Percentiles rank a stretch among this genome's conserved stretches.
Conservation (phyloP, 2,329 filamentous ascomycete species). For the Curvularia lunata region DNA sequence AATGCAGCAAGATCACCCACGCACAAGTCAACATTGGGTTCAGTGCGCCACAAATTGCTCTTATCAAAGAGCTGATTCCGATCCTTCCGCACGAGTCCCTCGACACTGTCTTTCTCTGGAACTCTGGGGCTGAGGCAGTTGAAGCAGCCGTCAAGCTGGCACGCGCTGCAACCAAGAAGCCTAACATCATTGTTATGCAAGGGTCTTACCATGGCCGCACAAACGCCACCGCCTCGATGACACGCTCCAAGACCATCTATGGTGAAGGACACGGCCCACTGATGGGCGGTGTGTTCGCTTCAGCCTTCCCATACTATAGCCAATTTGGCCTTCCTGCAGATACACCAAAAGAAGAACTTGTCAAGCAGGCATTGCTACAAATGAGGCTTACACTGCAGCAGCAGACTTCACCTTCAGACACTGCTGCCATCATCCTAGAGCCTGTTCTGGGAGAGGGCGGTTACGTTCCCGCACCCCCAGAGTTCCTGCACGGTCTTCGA, state of each 20-base stretch:
- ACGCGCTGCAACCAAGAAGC: slow-evolving; percentile 40
- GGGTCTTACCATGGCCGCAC: slow-evolving; percentile 42
- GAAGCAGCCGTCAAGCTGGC: slow-evolving; percentile 40
- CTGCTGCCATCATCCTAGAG: slow-evolving; percentile 40
- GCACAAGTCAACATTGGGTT: slow-evolving; percentile 42
- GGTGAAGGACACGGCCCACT: slow-evolving; percentile 39
- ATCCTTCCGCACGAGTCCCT: slow-evolving; percentile 38
- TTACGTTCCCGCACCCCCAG: slow-evolving; percentile 38
- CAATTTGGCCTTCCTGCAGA: slow-evolving; percentile 33
- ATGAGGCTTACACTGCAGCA: slow-evolving; percentile 36
- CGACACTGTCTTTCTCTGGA: slow-evolving; percentile 41
- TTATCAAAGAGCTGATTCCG: slow-evolving; percentile 37
- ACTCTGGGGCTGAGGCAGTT: slow-evolving; percentile 40
- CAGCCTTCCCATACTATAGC: slow-evolving; percentile 41
- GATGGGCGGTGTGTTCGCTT: slow-evolving; percentile 41
- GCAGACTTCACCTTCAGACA: slow-evolving; percentile 37
- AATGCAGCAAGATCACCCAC: slow-evolving; percentile 41
- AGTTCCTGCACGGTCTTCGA: slow-evolving; percentile 45
- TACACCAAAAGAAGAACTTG: slow-evolving; percentile 36
- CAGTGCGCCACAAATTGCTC: slow-evolving; percentile 37
- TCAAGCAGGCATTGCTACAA: slow-evolving; percentile 34
- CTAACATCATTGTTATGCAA: slow-evolving; percentile 44
- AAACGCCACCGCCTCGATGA: slow-evolving; percentile 40
- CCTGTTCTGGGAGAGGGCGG: slow-evolving; percentile 39
- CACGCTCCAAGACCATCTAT: slow-evolving; percentile 40